Conservation (phyloP, 1,284 basidiomycete species). For the Ustilago vetiveriae region DNA sequence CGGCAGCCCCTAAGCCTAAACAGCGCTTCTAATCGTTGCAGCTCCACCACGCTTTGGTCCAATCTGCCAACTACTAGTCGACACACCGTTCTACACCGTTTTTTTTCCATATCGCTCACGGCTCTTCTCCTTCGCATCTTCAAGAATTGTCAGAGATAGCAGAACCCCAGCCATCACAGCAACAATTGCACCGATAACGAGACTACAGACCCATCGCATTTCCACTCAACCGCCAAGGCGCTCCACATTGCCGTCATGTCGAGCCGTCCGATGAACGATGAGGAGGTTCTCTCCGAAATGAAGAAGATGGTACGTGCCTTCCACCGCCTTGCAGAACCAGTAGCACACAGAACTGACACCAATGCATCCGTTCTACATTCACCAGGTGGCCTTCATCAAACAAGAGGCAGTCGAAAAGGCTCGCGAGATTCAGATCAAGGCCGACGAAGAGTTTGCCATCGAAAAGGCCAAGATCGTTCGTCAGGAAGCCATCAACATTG, state of each 20-base stretch:
- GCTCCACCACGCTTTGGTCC: neutral
- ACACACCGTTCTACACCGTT: too few relatives aligned
- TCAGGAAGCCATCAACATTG: conserved; percentile 63
- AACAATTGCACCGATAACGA: too few relatives aligned
- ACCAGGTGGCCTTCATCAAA: conserved; percentile 66
- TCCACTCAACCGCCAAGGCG: neutral
- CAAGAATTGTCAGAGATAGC: too few relatives aligned
- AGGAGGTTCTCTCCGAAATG: conserved; percentile 95
- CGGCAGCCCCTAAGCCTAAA: conserved; percentile 16
- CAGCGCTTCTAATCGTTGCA: neutral
- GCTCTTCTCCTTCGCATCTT: too few relatives aligned
- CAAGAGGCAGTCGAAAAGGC: conserved; percentile 67
- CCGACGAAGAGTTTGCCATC: conserved; percentile 67
- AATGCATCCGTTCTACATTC: too few relatives aligned
- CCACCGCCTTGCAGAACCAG: too few relatives aligned
- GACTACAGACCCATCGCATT: neutral
- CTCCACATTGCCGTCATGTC: conserved; percentile 52
- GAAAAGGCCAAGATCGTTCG: conserved; percentile 67
- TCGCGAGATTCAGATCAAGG: conserved; percentile 67
- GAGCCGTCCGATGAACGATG: conserved; percentile 82
- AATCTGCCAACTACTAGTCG: too few relatives aligned
- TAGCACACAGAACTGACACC: too few relatives aligned
- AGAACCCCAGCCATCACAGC: too few relatives aligned
- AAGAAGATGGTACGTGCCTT: conserved; percentile 84
- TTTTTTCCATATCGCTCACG: neutral